Evolutionary conservation across 192 early-diverging fungal genomes (phyloP).

Genomic region (Phycomyces nitens): DNA sequence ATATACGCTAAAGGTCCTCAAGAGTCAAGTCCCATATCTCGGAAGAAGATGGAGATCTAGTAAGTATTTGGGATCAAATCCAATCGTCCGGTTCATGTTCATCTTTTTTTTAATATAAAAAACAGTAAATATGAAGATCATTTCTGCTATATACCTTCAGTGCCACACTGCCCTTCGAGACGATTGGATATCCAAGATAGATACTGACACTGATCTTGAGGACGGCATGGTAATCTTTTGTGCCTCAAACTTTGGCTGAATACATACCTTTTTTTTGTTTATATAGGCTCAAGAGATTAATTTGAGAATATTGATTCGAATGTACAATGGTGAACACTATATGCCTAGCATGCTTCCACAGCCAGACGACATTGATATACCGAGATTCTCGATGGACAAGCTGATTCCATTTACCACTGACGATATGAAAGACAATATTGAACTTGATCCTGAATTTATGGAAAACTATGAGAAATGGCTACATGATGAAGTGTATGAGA

Average conservation of each 20-base stretch:
- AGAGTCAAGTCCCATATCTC: constrained; percentile 74
- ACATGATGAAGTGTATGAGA: constrained; percentile 43
- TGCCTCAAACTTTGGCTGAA: constrained; percentile 5
- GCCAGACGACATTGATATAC: neutral
- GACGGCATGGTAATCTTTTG: constrained; percentile 56
- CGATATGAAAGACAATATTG: constrained; percentile 17
- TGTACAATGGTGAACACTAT: constrained; percentile 56
- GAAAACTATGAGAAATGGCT: constrained; percentile 71
- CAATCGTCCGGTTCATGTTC: neutral
- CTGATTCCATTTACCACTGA: neutral
- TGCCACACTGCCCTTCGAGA: constrained; percentile 64
- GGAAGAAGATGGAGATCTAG: constrained; percentile 78
- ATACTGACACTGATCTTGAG: constrained; percentile 66
- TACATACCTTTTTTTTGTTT: neutral
- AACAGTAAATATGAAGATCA: constrained; percentile 74
- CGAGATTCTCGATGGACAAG: neutral
- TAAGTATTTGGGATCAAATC: no score
- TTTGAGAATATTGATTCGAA: constrained; percentile 54
- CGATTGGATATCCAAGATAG: constrained; percentile 65
- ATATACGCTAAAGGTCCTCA: constrained; percentile 75
- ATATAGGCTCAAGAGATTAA: constrained; percentile 62
- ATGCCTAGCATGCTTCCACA: constrained; percentile 7
- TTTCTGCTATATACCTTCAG: constrained; percentile 71
- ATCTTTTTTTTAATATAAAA: neutral
- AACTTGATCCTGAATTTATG: constrained; percentile 57